phyloP scores from a whole-genome alignment of 2,329 filamentous ascomycete genomes.

The Penicillium sp. region DNA sequence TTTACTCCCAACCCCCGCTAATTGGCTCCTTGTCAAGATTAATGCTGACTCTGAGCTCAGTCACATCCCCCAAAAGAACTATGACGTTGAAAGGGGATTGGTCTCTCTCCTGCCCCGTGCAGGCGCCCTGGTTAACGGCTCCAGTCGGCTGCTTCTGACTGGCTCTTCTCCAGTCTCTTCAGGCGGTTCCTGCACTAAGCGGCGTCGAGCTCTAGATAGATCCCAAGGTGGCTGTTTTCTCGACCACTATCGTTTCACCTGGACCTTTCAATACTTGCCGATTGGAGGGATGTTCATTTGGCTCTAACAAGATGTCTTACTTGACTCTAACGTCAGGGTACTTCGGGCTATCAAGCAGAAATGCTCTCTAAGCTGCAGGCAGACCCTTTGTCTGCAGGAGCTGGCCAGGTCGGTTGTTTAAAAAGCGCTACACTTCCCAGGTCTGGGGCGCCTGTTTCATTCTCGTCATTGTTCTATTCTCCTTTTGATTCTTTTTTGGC shows the following conservation, averaged over 20 bases:
- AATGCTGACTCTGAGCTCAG: neutral
- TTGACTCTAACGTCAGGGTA: neutral
- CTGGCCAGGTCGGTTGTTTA: slow-evolving; percentile 6
- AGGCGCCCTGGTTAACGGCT: slow-evolving; percentile 7
- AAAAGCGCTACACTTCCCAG: neutral
- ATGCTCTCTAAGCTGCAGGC: neutral
- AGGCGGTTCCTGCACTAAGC: slow-evolving; percentile 26
- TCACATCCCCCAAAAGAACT: neutral
- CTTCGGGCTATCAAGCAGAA: neutral
- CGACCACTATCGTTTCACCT: slow-evolving; percentile 17
- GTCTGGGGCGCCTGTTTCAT: neutral
- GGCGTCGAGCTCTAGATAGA: slow-evolving; percentile 10
- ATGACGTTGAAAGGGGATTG: neutral
- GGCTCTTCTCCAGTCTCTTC: slow-evolving; percentile 7
- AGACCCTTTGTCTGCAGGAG: slow-evolving; percentile 4
- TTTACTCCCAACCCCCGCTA: neutral
- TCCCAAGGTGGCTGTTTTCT: slow-evolving; percentile 2
- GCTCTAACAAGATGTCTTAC: slow-evolving; percentile 19
- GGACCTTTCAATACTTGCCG: slow-evolving; percentile 5
- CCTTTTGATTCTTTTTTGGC: slow-evolving; percentile 24
- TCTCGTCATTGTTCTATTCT: slow-evolving; percentile 16
- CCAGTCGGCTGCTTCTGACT: slow-evolving; percentile 2
- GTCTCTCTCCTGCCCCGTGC: neutral
- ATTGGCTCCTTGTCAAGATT: neutral
- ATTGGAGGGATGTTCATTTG: slow-evolving; percentile 15